Base-by-base conservation (phyloP, 768 basidiomycete genomes). In the Galerina sulciceps region DNA sequence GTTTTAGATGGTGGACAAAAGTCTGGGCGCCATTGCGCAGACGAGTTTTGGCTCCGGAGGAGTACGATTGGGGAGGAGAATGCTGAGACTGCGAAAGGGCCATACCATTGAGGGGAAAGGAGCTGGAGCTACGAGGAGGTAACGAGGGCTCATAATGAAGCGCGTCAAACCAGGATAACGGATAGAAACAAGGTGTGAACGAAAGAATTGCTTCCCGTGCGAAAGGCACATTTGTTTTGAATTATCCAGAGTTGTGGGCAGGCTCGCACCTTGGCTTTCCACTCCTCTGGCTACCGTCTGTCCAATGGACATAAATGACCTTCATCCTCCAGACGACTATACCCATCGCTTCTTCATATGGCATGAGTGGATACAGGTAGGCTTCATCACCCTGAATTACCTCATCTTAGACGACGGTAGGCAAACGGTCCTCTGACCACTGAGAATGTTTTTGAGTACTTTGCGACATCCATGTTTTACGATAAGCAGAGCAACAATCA, bases 401-500 rank as follows among this genome's bases (percentile, higher is more conserved):
- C 23, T 38, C 37, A 26, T 40, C 38, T 56, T 42, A 6, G 51
- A 45, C 44, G 37, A 48, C 46, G 61, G 20, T 70, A 91, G 86
- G 91, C 87, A 4, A 85, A 92, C 61, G 93, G 91, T 4, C 88
- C 88, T 2, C 79, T 95, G 64, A 86, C 89, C 8, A 72, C 80
- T 2, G 85, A 91, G 63, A 91, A 89, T 69, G 93, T 92, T 50
- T 88, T 96, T 61, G 93, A 95, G 55, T 96, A 96, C 78, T 96
- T 96, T 70, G 79, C 89, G 11, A 85, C 85, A 0, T 94, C 93
- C 26, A 94, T 94, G 86, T 96, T 94, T 78, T 96, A 94, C 71
- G 94, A 96, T 75, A 93, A 93, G 73, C 90, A 92, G 74, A 94
- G 91, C 76, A 95, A 90, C 73, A 96, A 96, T 72, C 91, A 94